Percentiles rank a stretch among this genome's conserved stretches.
phyloP scores from a whole-genome alignment of 73 alveolate species.

The Stentor roeselii region DNA sequence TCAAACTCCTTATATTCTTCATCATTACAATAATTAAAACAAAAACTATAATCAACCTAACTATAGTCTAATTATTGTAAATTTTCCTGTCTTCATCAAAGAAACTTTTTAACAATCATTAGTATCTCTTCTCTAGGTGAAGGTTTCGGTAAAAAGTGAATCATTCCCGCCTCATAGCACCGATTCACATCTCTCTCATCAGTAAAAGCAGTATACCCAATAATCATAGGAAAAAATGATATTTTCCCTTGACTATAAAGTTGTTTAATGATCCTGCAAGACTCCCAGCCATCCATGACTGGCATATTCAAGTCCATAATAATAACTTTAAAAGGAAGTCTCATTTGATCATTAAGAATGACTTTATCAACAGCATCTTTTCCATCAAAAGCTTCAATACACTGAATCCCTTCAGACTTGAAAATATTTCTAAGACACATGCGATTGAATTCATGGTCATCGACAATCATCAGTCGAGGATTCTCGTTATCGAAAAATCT shows the following conservation, averaged over 20 bases:
- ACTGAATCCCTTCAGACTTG: background rate
- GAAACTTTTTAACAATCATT: no score
- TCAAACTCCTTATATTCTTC: no score
- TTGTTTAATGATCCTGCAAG: background rate
- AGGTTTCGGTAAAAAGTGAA: slow-evolving; percentile 7
- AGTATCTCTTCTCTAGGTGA: background rate
- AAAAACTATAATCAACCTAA: no score
- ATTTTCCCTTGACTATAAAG: background rate
- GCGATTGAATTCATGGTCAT: background rate
- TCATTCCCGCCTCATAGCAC: background rate
- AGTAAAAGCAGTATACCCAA: slow-evolving; percentile 14
- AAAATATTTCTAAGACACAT: background rate
- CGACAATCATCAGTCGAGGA: background rate
- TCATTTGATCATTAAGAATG: background rate
- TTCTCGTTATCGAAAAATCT: background rate
- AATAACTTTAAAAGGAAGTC: background rate
- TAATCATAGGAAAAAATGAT: background rate
- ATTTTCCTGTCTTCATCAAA: no score
- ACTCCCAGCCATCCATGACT: background rate
- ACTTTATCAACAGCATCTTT: background rate
- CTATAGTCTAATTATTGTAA: no score
- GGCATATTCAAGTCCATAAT: background rate
- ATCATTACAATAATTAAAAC: no score
- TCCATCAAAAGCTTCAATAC: background rate
- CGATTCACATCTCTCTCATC: background rate